phyloP scores from a whole-genome alignment of 2,329 filamentous ascomycete genomes.

The Phialemoniopsis sp. region DNA sequence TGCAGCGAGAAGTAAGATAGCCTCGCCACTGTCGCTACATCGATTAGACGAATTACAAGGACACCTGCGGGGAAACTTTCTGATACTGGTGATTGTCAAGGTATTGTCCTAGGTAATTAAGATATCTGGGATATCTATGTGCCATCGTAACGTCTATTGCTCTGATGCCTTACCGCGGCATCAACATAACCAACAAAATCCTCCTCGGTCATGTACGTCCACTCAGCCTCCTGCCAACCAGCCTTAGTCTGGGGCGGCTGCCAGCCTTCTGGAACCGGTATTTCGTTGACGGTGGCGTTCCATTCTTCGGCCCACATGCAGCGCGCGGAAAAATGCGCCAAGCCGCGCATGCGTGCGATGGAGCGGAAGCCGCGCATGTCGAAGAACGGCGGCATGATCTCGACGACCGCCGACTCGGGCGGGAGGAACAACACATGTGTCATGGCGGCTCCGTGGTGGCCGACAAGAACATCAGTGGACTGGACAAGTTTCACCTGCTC shows the following conservation, averaged over 20 bases:
- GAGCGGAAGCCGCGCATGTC: conserved; percentile 3
- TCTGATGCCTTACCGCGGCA: too few species aligned
- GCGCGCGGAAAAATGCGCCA: conserved; percentile 4
- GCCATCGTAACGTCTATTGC: too few species aligned
- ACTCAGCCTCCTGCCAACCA: conserved; percentile 10
- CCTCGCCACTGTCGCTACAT: too few species aligned
- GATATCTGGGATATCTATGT: too few species aligned
- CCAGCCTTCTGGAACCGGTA: conserved; percentile 3
- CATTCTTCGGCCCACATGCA: conserved; percentile 7
- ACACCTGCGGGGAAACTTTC: neutral
- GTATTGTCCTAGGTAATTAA: too few species aligned
- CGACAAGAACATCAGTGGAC: conserved; percentile 14
- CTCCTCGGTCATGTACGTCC: conserved; percentile 12
- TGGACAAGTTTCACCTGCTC: conserved; percentile 15
- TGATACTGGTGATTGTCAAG: too few species aligned
- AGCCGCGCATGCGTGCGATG: conserved; percentile 7
- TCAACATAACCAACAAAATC: conserved; percentile 9
- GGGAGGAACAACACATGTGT: conserved; percentile 17
- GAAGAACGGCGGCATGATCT: conserved; percentile 7
- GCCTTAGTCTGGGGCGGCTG: conserved; percentile 1
- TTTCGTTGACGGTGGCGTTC: conserved; percentile 1
- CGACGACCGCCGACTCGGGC: conserved; percentile 11
- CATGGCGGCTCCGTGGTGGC: conserved; percentile 17
- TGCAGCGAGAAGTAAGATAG: too few species aligned
- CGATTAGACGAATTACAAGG: conserved; percentile 5